Evolutionary conservation across 805 yeast genomes (phyloP), one percentile per base, ranked within the genome.

Genomic region (Yamadazyma akitaensis): DNA sequence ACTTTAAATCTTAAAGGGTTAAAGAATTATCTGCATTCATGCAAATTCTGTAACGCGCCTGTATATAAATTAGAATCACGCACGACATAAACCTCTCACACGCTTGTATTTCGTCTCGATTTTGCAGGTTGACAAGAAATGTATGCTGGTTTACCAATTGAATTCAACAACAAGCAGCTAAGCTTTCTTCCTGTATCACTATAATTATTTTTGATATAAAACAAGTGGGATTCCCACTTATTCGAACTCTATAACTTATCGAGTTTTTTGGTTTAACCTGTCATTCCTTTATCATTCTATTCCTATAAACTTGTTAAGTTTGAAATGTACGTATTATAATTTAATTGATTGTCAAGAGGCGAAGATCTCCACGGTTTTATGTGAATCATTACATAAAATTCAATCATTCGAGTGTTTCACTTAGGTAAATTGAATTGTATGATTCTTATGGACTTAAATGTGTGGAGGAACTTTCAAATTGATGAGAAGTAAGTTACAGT

Each of bases 181-280:
- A 30, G 46, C 31, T 28, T 37, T 32, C 30, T 35, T 35, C 25
- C 21, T 18, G 24, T n/a, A 14, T 17, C 10, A 40, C 19, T 30
- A 26, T 21, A 16, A 13, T 34, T n/a, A n/a, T 42, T 42, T 36
- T 35, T 11, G 40, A 35, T 42, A 42, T 42, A 42, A 35, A 42
- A 35, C 34, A 25, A 25, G 17, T 13, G n/a, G 19, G 16, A 16
- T 12, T 16, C 40, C 44, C 39, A 24, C 30, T 21, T n/a, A 18
- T 36, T 30, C 38, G 18, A 43, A 28, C 18, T 43, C 36, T 21
- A n/a, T 17, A 36, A 43, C 41, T 35, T 33, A 37, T 26, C n/a
- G 16, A 12, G 12, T 28, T 38, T 30, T 47, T 47, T 47, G 55
- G 55, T 52, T 52, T 52, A 52, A 52, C 55, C 55, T 52, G 55